Evolutionary conservation across 345 rosid species (phyloP), one percentile per base, ranked within the genome.

Genomic region (Melastoma malabathricum): DNA sequence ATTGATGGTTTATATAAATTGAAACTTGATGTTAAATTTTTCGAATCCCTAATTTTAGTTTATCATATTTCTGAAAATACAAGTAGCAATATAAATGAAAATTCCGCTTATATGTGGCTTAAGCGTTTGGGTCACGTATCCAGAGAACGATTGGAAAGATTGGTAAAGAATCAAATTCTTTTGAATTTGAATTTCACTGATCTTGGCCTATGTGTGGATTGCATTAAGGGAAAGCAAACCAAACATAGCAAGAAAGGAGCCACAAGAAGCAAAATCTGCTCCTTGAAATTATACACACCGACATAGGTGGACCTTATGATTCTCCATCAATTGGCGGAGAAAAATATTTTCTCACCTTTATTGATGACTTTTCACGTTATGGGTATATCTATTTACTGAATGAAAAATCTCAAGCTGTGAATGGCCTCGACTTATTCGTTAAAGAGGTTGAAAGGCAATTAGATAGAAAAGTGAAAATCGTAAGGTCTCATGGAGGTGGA

Each of bases 1-100:
- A 15, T 4, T 41, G 68, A 64, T 59, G 56, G 56, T 23, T 54
- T 53, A 34, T 44, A 65, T 16, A 59, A 59, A 18, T 50, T 53
- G 3, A 47, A 43, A 20, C 43, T 47, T 48, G 47, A 59, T 48
- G 41, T 1, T 22, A 0, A 2, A 17, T 66, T 43, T 52, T 19
- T 4, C 44, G 43, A 54, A 17, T 9, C 56, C 25, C 13, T 60
- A 14, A 16, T 62, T 17, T 54, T 46, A 18, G 39, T 45, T 47
- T 47, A 14, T 55, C 47, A 13, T 54, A 0, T 18, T 47, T 27
- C 10, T 9, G 15, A 31, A 0, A 1, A 2, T 39, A 48, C 54
- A 54, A 0, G 2, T 13, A 23, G 0, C 25, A 3, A 19, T 14
- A 20, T 41, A 0, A 0, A 48, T 47, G 50, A 55, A 0, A 14